Evolutionary conservation across 495 filamentous ascomycete species (phyloP).

Genomic region (Penicillium salamii): DNA sequence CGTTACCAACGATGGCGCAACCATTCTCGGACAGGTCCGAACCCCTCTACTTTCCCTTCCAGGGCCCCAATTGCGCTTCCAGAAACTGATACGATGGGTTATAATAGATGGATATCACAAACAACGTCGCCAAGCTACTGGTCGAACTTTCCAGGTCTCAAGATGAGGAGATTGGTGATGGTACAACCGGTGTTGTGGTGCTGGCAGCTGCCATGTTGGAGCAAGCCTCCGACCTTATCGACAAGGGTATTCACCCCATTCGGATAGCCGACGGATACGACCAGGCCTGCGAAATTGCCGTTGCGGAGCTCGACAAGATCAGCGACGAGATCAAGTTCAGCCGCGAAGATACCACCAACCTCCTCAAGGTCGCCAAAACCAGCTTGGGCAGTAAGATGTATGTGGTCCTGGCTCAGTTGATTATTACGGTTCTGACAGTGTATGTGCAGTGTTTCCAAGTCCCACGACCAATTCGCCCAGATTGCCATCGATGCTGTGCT

Average conservation of each 20-base stretch:
- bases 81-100: conserved; percentile 16
- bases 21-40: conserved; percentile 80
- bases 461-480: conserved; percentile 94
- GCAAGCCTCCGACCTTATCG: conserved; percentile 96
- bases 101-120: conserved; percentile 89
- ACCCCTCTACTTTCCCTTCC: conserved; percentile 9
- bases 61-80: background rate
- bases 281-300: conserved; percentile 92
- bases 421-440: conserved; percentile 17
- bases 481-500: conserved; percentile 97
- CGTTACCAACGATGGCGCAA: conserved; percentile 98
- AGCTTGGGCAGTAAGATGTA: conserved; percentile 97
- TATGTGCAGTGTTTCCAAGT: conserved; percentile 82
- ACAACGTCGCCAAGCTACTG: conserved; percentile 94
- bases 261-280: conserved; percentile 98
- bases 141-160: conserved; percentile 99
- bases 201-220: conserved; percentile 92
- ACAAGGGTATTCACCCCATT: conserved; percentile 99
- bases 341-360: conserved; percentile 70
- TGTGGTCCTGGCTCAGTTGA: background rate
- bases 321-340: conserved; percentile 87
- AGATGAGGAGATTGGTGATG: conserved; percentile 98
- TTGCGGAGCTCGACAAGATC: conserved; percentile 87
- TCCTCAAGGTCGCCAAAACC: conserved; percentile 91
- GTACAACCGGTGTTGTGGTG: conserved; percentile 97